Base-by-base conservation (phyloP, 495 filamentous ascomycete genomes). In the Podospora conica region DNA sequence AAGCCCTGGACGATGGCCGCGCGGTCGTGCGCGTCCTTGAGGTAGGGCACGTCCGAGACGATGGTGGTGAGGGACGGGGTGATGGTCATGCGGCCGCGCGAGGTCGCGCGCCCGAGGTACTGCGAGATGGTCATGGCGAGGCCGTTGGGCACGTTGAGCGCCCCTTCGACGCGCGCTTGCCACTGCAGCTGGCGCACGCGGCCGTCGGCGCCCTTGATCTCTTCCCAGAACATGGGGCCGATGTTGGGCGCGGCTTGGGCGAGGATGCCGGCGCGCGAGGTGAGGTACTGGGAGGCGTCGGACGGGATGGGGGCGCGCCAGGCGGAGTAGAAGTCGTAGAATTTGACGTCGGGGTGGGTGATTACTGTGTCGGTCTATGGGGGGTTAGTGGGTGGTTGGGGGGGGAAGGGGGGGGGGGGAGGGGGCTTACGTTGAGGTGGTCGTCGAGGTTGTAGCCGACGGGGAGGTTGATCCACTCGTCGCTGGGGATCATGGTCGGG, bases 391-490 rank as follows among this genome's bases (percentile, higher is more conserved):
- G n/a, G n/a, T n/a, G n/a, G n/a, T n/a, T n/a, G n/a, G n/a, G n/a
- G n/a, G n/a, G n/a, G n/a, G n/a, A n/a, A n/a, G n/a, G n/a, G n/a
- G n/a, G n/a, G n/a, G n/a, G n/a, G n/a, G n/a, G n/a, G n/a, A n/a
- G n/a, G n/a, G n/a, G n/a, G n/a, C 76, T 70, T 60, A 77, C 76
- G 75, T 90, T 90, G 65, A 86, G 80, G 74, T 93, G 89, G 72
- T 92, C 90, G 65, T 87, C 84, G 48, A 92, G 73, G 71, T 90
- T 91, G 69, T 88, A 82, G 23, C 90, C 90, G 20, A 93, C 90
- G 18, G 90, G 90, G 18, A 90, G 80, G 66, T 86, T 79, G 70
- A 93, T 89, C 89, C 89, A 92, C n/a, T 84, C 69, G 2, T 73
- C 68, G 55, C 71, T 76, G 60, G 65, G 74, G 66, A 86, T 81